A percentile compares a stretch with the other conserved stretches of the same genome.
Evolutionary conservation across 805 yeast species (phyloP).

Genomic region (Saturnispora ahearnii): DNA sequence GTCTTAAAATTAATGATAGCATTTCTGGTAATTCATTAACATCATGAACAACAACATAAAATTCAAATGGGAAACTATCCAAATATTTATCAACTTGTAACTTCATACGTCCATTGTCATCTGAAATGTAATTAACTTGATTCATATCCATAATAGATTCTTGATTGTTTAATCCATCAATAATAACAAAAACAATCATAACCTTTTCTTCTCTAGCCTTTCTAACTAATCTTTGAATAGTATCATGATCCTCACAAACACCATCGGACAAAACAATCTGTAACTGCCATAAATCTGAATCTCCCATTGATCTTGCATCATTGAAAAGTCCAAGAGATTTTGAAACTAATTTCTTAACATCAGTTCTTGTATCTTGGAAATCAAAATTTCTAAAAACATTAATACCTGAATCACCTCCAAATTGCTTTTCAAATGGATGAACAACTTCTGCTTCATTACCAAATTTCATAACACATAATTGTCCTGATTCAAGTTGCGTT

Average conservation of each 20-base stretch:
- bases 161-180: slow-evolving; percentile 78
- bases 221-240: slow-evolving; percentile 75
- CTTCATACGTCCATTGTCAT: slow-evolving; percentile 57
- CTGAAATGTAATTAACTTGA: slow-evolving; percentile 77
- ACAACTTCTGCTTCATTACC: slow-evolving; percentile 79
- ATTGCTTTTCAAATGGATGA: slow-evolving; percentile 83
- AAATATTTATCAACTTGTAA: slow-evolving; percentile 76
- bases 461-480: slow-evolving; percentile 79
- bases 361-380: slow-evolving; percentile 81
- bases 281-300: slow-evolving; percentile 78
- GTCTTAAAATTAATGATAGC: slow-evolving; percentile 81
- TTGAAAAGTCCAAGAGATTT: slow-evolving; percentile 68
- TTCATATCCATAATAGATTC: slow-evolving; percentile 92
- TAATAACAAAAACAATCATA: slow-evolving; percentile 89
- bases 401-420: slow-evolving; percentile 77
- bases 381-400: slow-evolving; percentile 79
- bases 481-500: slow-evolving; percentile 91
- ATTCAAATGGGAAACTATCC: slow-evolving; percentile 94
- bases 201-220: slow-evolving; percentile 85
- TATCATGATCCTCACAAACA: slow-evolving; percentile 89
- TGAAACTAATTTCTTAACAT: slow-evolving; percentile 63
- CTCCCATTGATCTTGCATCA: slow-evolving; percentile 36
- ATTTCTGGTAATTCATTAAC: slow-evolving; percentile 87
- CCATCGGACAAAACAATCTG: slow-evolving; percentile 94
- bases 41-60: slow-evolving; percentile 86